Percentiles rank a stretch among this genome's conserved stretches.
phyloP scores from a whole-genome alignment of 2,329 filamentous ascomycete genomes.

The Trichoderma sp. region DNA sequence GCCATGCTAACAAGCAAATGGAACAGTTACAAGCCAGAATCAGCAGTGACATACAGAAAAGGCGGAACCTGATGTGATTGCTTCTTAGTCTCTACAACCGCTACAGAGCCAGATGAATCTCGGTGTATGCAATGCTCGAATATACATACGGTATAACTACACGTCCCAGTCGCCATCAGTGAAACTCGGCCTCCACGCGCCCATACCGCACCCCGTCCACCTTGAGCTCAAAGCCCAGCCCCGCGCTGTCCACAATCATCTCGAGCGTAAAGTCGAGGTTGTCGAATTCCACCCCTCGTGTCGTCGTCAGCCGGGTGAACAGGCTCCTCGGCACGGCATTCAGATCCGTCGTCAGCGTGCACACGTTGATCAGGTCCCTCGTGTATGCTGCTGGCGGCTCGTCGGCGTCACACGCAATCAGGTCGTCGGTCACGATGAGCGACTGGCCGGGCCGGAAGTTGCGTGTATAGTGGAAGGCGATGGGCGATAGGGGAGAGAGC shows the following conservation, averaged over 20 bases:
- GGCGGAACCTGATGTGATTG: too few relatives aligned
- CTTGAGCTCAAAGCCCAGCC: conserved; percentile 75
- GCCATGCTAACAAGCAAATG: too few relatives aligned
- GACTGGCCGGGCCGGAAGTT: conserved; percentile 81
- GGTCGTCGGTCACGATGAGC: conserved; percentile 75
- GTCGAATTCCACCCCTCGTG: conserved; percentile 77
- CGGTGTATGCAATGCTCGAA: neutral
- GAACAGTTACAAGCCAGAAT: too few relatives aligned
- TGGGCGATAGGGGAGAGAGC: conserved; percentile 71
- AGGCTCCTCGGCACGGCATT: conserved; percentile 72
- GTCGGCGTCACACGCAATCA: conserved; percentile 75
- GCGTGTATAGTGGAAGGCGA: conserved; percentile 82
- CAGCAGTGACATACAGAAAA: too few relatives aligned
- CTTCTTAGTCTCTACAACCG: too few relatives aligned
- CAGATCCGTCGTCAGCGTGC: conserved; percentile 78
- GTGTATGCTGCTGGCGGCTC: conserved; percentile 63
- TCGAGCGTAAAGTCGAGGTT: conserved; percentile 81
- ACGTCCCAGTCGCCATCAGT: conserved; percentile 45
- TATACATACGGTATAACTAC: neutral
- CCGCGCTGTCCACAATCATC: conserved; percentile 79
- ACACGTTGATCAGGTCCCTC: conserved; percentile 69
- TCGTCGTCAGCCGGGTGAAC: conserved; percentile 76
- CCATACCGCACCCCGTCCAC: conserved; percentile 79
- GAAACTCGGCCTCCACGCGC: conserved; percentile 76
- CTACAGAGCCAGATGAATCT: neutral